Conservation (phyloP, 169 alveolate genomes). For the Plasmodium fragile region DNA sequence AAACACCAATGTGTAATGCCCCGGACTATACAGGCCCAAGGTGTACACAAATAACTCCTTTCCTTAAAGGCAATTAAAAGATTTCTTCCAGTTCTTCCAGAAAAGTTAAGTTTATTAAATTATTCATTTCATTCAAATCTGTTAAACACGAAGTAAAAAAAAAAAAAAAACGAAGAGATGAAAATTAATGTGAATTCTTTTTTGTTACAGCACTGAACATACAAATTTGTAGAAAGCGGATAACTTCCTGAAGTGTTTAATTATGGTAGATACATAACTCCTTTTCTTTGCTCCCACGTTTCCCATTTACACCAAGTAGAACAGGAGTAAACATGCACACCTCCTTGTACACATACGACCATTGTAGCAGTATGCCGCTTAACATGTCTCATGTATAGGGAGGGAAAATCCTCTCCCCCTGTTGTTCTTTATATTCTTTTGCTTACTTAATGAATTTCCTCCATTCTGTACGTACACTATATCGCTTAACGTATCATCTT, state of each 20-base stretch:
- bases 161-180: not conserved
- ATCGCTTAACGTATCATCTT: slow-evolving; percentile 68
- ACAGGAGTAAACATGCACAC: not conserved
- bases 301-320: not conserved
- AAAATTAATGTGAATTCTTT: not conserved
- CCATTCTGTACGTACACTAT: slow-evolving; percentile 68
- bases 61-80: slow-evolving; percentile 18
- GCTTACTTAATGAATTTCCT: slow-evolving; percentile 51
- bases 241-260: not conserved
- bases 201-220: not conserved
- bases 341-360: not conserved
- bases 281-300: not conserved
- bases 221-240: not conserved
- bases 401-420: not conserved
- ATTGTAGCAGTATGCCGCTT: not conserved
- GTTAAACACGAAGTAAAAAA: slow-evolving; percentile 2
- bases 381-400: not conserved
- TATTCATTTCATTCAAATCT: slow-evolving; percentile 65
- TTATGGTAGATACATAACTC: not conserved
- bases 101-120: slow-evolving; percentile 65
- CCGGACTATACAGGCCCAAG: not conserved
- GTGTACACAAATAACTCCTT: not conserved
- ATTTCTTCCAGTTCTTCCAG: slow-evolving; percentile 65
- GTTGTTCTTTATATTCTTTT: not conserved
- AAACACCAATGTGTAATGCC: not conserved